phyloP scores from a whole-genome alignment of 345 rosid genomes.

The Eucalyptus shirleyi region DNA sequence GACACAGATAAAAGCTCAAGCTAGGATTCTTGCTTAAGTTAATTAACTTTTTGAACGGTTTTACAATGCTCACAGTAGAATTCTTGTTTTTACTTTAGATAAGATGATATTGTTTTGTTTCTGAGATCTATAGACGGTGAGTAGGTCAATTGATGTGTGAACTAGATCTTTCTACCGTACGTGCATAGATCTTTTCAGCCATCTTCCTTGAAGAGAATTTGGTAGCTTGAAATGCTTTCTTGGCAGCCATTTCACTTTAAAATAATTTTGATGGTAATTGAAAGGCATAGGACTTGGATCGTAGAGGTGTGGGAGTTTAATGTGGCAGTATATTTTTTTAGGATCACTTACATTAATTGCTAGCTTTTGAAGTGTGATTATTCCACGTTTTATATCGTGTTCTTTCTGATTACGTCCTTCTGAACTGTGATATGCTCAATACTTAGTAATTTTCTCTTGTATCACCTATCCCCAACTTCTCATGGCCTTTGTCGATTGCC shows the following conservation, averaged over 20 bases:
- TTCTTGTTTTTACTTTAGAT: neutral
- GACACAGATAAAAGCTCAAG: slow-evolving; percentile 48
- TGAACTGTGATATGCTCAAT: neutral
- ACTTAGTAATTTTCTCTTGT: neutral
- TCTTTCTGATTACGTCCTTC: neutral
- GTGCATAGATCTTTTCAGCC: neutral
- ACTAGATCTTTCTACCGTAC: neutral
- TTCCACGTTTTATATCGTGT: neutral
- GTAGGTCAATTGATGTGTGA: neutral
- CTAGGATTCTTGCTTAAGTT: slow-evolving; percentile 6
- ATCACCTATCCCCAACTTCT: neutral
- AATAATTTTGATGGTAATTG: neutral
- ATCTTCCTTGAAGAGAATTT: neutral
- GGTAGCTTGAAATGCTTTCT: neutral
- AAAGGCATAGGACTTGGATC: neutral
- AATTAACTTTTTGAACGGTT: neutral
- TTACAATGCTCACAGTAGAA: neutral
- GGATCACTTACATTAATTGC: neutral
- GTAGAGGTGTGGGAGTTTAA: neutral
- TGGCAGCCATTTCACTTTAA: neutral
- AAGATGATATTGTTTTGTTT: neutral
- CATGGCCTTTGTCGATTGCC: neutral
- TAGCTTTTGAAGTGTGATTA: neutral
- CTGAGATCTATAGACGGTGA: neutral
- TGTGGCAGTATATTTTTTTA: neutral